These are phyloP conservation scores for Taiwanofungus camphoratus DNA, from an alignment of 1,284 basidiomycete species.

Conservation along the genomic window DNA sequence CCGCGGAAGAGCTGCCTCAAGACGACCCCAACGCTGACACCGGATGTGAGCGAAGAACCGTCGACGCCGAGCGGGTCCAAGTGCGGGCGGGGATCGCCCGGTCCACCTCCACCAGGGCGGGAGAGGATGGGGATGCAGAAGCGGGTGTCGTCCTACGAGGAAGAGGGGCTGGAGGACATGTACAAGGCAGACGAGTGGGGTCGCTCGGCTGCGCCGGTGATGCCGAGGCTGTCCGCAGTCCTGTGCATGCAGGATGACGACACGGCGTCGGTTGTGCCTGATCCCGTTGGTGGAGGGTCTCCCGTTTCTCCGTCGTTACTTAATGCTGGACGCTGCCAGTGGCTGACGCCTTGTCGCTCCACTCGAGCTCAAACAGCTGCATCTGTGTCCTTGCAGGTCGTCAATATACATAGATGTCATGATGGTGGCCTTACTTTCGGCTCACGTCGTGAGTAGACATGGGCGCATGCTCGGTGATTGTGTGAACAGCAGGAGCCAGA, in stretches of 20 bases:
- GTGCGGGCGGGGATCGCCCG: constrained; percentile 3
- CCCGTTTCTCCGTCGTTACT: not conserved
- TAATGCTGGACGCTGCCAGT: not conserved
- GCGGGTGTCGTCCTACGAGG: constrained; percentile 23
- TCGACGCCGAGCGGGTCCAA: constrained; percentile 4
- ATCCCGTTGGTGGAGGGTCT: too few species aligned
- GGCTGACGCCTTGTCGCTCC: not conserved
- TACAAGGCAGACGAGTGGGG: constrained; percentile 68
- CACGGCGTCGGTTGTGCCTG: not conserved
- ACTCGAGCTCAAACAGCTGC: constrained; percentile 34
- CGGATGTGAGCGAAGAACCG: constrained; percentile 1
- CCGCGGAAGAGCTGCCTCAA: constrained; percentile 12
- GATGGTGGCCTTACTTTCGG: too few species aligned
- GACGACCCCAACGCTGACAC: constrained; percentile 5
- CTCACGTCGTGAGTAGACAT: too few species aligned
- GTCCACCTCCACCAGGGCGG: not conserved
- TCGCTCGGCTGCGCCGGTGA: constrained; percentile 35
- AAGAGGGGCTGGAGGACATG: constrained; percentile 38
- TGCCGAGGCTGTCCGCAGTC: constrained; percentile 30
- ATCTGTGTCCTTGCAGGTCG: too few species aligned
- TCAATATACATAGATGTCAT: too few species aligned
- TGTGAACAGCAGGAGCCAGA: too few species aligned
- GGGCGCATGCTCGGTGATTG: too few species aligned
- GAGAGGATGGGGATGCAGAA: constrained; percentile 3
- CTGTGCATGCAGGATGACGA: not conserved